Evolutionary conservation across 139 green algal species (phyloP), one percentile per base, ranked within the genome.

Genomic region (Chlorella sp.): DNA sequence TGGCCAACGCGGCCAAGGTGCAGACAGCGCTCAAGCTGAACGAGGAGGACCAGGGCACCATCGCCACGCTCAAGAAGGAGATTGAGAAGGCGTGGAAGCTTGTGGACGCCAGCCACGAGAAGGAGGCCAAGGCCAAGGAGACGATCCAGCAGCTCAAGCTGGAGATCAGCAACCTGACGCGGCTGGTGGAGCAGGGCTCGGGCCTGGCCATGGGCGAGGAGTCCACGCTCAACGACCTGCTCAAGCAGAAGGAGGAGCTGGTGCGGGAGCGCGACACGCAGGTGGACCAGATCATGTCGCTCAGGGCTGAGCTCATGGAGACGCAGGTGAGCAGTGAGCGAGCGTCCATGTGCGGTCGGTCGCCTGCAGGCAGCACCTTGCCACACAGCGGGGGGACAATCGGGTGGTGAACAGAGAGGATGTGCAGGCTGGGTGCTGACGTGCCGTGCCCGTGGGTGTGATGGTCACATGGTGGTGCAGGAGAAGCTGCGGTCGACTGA

Each of bases 31-130:
- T 97, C 32, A 95, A 93, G 82, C 89, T 97, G 23, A 91, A 85
- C 35, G 91, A 96, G 75, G 93, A 97, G 79, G 93, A 97, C 80
- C 89, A 94, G 75, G 80, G 67, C 30, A 94, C 90, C 35, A 96
- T 97, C 69, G 67, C 76, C 0, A 84, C 86, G 2, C 86, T 97
- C 24, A 96, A 95, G 61, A 92, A 92, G 78, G 93, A 97, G 76
- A 90, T 97, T 42, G 92, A 97, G 72, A 96, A 95, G 80, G 90
- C 91, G 32, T 97, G 92, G 92, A 90, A 89, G 75, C 87, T 93
- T 82, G 89, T 96, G 63, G 91, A 97, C 71, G 80, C 87, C 27
- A 88, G 78, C 49, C 87, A 95, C 61, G 92, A 96, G 59, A 96
- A 96, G 87, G 93, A 97, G 79, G 84, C 89, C 1, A 87, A 86